Evolutionary conservation across 2,329 filamentous ascomycete genomes (phyloP), one percentile per base, ranked within the genome.

Genomic region (Aspergillaceae sp.): DNA sequence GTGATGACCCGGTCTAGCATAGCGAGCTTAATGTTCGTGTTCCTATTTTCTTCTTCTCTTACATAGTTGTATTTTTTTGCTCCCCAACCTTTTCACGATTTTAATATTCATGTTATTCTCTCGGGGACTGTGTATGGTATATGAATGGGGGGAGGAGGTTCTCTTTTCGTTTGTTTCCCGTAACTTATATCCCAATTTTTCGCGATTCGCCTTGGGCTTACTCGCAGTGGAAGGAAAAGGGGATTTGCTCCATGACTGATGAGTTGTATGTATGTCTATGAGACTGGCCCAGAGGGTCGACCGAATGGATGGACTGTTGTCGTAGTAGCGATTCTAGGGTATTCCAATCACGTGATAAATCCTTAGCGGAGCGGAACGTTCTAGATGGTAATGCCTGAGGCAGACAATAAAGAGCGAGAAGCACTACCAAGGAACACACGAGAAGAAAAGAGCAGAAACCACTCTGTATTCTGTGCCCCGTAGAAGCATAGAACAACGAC

Each of bases 21-120:
- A 65, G 63, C 63, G 63, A 65, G 62, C 59, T 62, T 47, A 51
- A 58, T 48, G 62, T 53, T 53, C 50, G 53, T 51, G 46, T 53
- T 54, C 46, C 44, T 46, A 44, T 50, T 51, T 43, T 34, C 43
- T 45, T 48, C 37, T 41, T 40, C 19, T 19, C 19, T 19, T 2
- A 19, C 7, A 43, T 34, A 27, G 8, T 4, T 8, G 27, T 43
- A 11, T 44, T 36, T 36, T 38, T 44, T 37, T 32, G 27, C n/a
- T 40, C n/a, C 19, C 35, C 19, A 10, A 10, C 35, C 9, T 9
- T 32, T 32, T 32, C 19, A 19, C 19, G 19, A 19, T 19, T 19
- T 19, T 19, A 19, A 19, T 19, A 19, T 19, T 19, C 19, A 19
- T 19, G 19, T 19, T 19, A 19, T 19, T 19, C 19, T 19, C 19